Evolutionary conservation across 176 grass and related monocot genomes (phyloP), one percentile per base, ranked within the genome.

Genomic region (Rhynchospora pubera): DNA sequence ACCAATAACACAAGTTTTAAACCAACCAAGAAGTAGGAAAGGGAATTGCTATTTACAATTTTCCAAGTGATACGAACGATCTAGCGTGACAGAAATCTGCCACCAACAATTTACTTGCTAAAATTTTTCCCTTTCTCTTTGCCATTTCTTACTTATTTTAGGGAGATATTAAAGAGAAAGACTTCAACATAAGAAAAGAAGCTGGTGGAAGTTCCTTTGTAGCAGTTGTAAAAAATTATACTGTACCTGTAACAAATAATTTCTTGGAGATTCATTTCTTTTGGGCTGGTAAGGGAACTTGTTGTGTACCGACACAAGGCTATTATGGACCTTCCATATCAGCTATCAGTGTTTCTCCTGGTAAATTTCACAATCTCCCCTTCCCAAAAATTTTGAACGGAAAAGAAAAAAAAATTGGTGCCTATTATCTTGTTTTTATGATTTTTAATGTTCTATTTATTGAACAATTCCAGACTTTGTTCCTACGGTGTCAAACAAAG

Each of bases 221-320:
- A 57, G 89, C 81, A 30, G 91, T 92, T 74, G 74, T 76, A 62
- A 94, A 85, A 85, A 73, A 84, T 42, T 97, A 84, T 63, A 56
- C 32, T 60, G 84, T 77, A 88, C 85, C 86, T 74, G 94, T 97
- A 21, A 91, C 79, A 22, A 91, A 91, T 63, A 97, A 97, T 53
- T 93, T 97, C 63, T 86, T 97, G 21, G 94, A 97, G 78, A 88
- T 97, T 83, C 94, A 97, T 90, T 92, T 97, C 67, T 97, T 97
- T 77, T 97, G 90, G 93, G 90, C 93, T 85, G 93, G 93, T 59
- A 97, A 91, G 83, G 93, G 93, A 16, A 97, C 94, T 78, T 97
- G 91, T 55, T 97, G 94, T 84, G 83, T 88, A 78, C 94, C 91
- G 67, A 53, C 16, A 47, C 89, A 97, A 90, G 94, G 94, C 64